Percentiles rank a stretch among this genome's conserved stretches.
phyloP scores from a whole-genome alignment of 208 protist genomes.

The Leishmania braziliensis region DNA sequence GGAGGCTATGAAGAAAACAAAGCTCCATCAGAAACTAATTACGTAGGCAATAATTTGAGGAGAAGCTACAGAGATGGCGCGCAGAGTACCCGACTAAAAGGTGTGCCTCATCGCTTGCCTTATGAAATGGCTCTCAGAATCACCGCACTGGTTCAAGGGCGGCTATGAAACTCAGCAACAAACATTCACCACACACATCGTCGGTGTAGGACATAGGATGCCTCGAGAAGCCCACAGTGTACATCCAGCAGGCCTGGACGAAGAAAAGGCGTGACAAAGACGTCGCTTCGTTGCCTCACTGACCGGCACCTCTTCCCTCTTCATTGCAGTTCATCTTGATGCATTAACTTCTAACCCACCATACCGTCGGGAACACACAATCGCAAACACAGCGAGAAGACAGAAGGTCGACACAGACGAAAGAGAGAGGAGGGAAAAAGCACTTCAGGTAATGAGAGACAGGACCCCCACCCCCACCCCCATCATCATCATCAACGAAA shows the following conservation, averaged over 20 bases:
- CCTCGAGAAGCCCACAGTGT: background rate
- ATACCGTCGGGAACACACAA: background rate
- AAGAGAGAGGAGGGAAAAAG: background rate
- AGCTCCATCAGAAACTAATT: background rate
- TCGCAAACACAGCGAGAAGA: background rate
- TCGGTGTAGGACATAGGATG: background rate
- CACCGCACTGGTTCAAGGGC: background rate
- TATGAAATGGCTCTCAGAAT: background rate
- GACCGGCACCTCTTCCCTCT: background rate
- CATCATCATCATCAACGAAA: too few relatives aligned
- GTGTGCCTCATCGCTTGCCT: too few relatives aligned
- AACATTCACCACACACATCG: background rate
- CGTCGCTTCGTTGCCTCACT: background rate
- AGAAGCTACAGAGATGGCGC: background rate
- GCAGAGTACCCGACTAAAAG: background rate
- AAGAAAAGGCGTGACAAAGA: background rate
- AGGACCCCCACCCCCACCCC: background rate
- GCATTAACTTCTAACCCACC: background rate
- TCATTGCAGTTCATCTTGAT: background rate
- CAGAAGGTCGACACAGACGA: background rate
- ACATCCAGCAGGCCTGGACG: background rate
- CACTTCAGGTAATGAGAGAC: background rate
- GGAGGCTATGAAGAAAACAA: background rate
- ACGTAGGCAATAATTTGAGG: background rate
- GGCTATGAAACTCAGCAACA: background rate